Evolutionary conservation across 73 alveolate genomes (phyloP).

Genomic region (Stentor roeselii): DNA sequence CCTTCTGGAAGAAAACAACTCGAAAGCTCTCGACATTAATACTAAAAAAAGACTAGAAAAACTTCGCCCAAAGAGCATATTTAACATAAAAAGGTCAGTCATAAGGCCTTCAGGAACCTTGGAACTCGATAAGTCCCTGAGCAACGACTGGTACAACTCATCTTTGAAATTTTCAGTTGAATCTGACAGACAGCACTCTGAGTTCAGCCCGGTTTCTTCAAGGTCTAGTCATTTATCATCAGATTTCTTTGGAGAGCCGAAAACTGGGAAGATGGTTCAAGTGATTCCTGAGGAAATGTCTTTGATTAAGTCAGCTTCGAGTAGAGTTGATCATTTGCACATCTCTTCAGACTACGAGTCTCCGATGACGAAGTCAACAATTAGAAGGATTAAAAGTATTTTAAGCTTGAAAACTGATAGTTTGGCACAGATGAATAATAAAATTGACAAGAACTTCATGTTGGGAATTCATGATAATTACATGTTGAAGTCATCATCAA

Average conservation of each 20-base stretch:
- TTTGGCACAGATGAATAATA: neutral
- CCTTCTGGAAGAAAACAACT: neutral
- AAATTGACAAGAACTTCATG: neutral
- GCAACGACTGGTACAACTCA: neutral
- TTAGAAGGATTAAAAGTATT: neutral
- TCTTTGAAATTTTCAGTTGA: no score
- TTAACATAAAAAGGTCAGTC: no score
- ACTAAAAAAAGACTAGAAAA: no score
- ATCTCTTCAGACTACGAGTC: no score
- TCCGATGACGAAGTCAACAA: no score
- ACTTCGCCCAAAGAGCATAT: neutral
- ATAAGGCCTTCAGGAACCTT: neutral
- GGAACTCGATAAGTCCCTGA: neutral
- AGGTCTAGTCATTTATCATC: neutral
- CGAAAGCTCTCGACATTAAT: no score
- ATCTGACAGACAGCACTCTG: neutral
- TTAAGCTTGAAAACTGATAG: neutral
- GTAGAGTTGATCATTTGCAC: neutral
- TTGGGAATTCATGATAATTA: no score
- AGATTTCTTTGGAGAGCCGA: neutral
- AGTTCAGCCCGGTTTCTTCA: neutral
- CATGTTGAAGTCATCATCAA: no score
- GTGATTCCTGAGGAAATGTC: no score
- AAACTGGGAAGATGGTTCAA: no score
- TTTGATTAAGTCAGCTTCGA: neutral